A percentile compares a stretch with the other conserved stretches of the same genome.
Evolutionary conservation across 306 rosid genomes (phyloP).

Genomic region (Lablab purpureus): DNA sequence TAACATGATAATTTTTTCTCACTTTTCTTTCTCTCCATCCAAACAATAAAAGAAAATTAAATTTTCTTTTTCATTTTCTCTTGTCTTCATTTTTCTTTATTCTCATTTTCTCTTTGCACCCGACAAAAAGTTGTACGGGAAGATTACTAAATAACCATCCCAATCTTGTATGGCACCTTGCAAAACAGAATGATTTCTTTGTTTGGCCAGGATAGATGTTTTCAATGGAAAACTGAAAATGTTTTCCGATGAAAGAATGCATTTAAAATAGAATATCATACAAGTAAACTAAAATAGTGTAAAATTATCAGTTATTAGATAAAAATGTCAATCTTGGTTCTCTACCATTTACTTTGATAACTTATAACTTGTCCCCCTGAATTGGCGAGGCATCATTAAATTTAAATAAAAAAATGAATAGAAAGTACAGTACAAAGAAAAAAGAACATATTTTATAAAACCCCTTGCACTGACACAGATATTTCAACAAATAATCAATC

Average conservation of each 20-base stretch:
- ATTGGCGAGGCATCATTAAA: too few relatives aligned
- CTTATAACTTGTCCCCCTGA: too few relatives aligned
- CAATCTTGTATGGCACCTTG: conserved; percentile 13
- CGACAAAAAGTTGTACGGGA: neutral
- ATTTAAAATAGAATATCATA: neutral
- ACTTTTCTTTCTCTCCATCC: neutral
- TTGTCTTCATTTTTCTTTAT: neutral
- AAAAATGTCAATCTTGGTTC: too few relatives aligned
- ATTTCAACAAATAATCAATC: conserved; percentile 21
- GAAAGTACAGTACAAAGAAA: too few relatives aligned
- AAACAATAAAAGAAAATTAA: neutral
- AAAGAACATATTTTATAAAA: neutral
- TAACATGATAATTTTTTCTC: neutral
- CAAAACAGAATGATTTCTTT: conserved; percentile 9
- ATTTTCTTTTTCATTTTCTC: neutral
- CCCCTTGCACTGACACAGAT: neutral
- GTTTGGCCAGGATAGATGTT: conserved; percentile 3
- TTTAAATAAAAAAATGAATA: too few relatives aligned
- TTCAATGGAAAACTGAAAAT: neutral
- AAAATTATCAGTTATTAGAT: too few relatives aligned
- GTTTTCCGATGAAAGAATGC: conserved; percentile 31
- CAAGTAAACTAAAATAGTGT: neutral
- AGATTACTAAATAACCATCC: neutral
- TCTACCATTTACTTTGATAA: too few relatives aligned
- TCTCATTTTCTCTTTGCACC: neutral